Percentiles rank a stretch among this genome's conserved stretches.
These are phyloP conservation scores for Epithele typhae DNA, from an alignment of 768 basidiomycete genomes.

Conservation along the genomic window DNA sequence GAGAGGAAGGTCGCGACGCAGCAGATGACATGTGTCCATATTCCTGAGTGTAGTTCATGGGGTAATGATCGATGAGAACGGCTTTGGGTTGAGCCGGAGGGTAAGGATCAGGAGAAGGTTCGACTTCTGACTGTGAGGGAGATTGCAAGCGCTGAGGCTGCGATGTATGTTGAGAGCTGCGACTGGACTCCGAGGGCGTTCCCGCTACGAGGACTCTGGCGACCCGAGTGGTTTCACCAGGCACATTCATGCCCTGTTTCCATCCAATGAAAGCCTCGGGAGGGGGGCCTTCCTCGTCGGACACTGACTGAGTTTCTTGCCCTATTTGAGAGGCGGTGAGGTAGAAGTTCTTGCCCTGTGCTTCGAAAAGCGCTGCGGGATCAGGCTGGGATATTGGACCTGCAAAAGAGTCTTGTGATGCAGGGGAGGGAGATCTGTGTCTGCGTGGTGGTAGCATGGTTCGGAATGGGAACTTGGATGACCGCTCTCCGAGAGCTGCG, in stretches of 20 bases:
- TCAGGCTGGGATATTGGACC: conserved; percentile 42
- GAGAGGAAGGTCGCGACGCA: too few relatives aligned
- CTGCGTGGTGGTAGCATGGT: too few relatives aligned
- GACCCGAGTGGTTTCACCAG: not conserved
- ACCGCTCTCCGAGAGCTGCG: too few relatives aligned
- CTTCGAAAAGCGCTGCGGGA: conserved; percentile 41
- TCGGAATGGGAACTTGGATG: too few relatives aligned
- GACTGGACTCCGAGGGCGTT: conserved; percentile 39
- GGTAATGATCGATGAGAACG: too few relatives aligned
- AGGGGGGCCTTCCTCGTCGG: conserved; percentile 12
- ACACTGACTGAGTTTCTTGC: conserved; percentile 13
- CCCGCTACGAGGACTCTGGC: conserved; percentile 42
- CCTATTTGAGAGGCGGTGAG: conserved; percentile 57
- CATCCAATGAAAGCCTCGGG: not conserved
- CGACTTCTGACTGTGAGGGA: not conserved
- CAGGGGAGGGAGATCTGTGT: conserved; percentile 22
- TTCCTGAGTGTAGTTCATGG: too few relatives aligned
- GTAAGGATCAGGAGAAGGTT: conserved; percentile 8
- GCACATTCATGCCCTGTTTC: not conserved
- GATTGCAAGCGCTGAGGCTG: not conserved
- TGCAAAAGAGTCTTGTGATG: conserved; percentile 63
- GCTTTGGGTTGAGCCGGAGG: conserved; percentile 6
- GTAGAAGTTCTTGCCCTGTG: conserved; percentile 42
- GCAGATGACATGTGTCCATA: too few relatives aligned
- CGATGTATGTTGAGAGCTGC: conserved; percentile 25